A percentile compares a stretch with the other conserved stretches of the same genome.
Evolutionary conservation across 2,329 filamentous ascomycete genomes (phyloP).

Genomic region (Calonectria fujianensis): DNA sequence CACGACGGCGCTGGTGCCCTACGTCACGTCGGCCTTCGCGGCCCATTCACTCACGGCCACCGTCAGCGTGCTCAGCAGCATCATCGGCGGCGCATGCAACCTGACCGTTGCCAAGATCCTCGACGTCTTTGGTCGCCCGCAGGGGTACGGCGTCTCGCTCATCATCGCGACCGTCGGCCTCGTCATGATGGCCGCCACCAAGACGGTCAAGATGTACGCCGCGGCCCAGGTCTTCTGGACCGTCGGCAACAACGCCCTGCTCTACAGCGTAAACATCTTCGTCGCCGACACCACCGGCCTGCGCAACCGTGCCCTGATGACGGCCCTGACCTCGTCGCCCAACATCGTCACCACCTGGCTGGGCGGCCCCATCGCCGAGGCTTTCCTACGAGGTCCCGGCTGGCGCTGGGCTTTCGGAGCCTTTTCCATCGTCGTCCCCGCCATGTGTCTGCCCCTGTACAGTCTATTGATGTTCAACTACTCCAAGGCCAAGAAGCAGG

Average conservation of each 20-base stretch:
- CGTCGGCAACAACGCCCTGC: conserved; percentile 75
- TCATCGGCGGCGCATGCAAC: conserved; percentile 76
- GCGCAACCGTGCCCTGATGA: conserved; percentile 69
- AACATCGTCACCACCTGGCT: conserved; percentile 81
- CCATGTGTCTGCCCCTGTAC: conserved; percentile 78
- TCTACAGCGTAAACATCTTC: conserved; percentile 78
- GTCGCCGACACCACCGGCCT: conserved; percentile 81
- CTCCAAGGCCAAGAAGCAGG: conserved; percentile 69
- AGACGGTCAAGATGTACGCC: conserved; percentile 66
- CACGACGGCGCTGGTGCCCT: conserved; percentile 62
- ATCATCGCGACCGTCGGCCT: conserved; percentile 69
- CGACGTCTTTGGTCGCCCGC: conserved; percentile 78
- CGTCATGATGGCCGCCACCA: conserved; percentile 78
- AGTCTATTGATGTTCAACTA: conserved; percentile 74
- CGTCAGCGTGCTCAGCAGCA: conserved; percentile 69
- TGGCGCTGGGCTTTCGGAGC: conserved; percentile 82
- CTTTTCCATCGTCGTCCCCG: conserved; percentile 79
- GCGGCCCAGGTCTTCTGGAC: conserved; percentile 80
- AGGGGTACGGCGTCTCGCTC: conserved; percentile 74
- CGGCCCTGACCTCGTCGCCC: conserved; percentile 77
- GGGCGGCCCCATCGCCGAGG: conserved; percentile 73
- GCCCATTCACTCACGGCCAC: conserved; percentile 72
- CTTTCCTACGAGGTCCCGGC: conserved; percentile 71
- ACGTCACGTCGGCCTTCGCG: conserved; percentile 69
- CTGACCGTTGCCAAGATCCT: conserved; percentile 79